A percentile compares a stretch with the other conserved stretches of the same genome.
Conservation (phyloP, 352 stramenopile species). For the Phytopythium chamaehyphon region DNA sequence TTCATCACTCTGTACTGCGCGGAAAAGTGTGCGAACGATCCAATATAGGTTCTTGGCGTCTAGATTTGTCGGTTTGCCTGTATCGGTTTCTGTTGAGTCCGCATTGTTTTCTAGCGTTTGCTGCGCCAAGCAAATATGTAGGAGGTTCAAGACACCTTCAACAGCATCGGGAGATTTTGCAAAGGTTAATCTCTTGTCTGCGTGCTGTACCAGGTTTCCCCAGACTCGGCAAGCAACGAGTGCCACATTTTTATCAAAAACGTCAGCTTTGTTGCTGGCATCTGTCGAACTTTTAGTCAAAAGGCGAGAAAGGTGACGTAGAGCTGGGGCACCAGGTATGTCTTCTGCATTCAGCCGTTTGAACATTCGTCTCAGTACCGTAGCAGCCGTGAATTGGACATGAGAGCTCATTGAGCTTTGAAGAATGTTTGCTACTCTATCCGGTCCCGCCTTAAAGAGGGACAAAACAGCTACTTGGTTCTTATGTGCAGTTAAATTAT, state of each 20-base stretch:
- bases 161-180: conserved; percentile 30
- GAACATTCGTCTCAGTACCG: conserved; percentile 49
- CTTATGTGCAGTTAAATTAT: conserved; percentile 41
- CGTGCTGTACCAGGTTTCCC: conserved; percentile 55
- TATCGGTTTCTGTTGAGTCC: not conserved
- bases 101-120: not conserved
- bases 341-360: conserved; percentile 41
- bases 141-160: conserved; percentile 33
- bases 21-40: conserved; percentile 26
- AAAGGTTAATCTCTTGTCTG: conserved; percentile 52
- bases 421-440: conserved; percentile 54
- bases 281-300: conserved; percentile 8
- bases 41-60: conserved; percentile 29
- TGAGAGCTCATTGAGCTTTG: conserved; percentile 24
- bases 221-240: conserved; percentile 46
- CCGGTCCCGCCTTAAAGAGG: conserved; percentile 39
- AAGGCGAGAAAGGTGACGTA: conserved; percentile 43
- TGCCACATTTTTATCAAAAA: conserved; percentile 11
- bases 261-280: not conserved
- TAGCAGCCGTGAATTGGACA: conserved; percentile 27
- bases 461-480: conserved; percentile 36
- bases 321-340: conserved; percentile 33
- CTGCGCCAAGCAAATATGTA: conserved; percentile 16
- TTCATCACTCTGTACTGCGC: conserved; percentile 16
- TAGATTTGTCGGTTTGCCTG: not conserved